Evolutionary conservation across 345 rosid genomes (phyloP).

Genomic region (Erucastrum elatum): DNA sequence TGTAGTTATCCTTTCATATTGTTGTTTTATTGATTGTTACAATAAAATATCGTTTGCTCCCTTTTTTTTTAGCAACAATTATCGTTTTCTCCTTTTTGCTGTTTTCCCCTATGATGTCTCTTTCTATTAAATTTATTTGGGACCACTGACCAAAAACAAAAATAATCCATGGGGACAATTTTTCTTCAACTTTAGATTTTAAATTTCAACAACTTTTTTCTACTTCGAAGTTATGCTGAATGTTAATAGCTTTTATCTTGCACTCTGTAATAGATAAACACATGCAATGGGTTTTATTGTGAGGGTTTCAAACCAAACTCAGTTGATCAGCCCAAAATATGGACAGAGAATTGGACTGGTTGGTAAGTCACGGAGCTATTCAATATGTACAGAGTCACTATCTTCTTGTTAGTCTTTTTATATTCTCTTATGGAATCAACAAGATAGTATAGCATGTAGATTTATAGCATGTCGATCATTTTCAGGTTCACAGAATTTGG

Average conservation of each 20-base stretch:
- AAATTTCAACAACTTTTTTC: background rate
- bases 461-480: background rate
- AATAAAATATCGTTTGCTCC: background rate
- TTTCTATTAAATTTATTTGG: constrained; percentile 18
- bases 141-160: constrained; percentile 17
- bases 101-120: background rate
- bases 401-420: background rate
- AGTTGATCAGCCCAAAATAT: constrained; percentile 73
- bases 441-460: background rate
- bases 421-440: background rate
- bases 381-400: background rate
- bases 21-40: background rate
- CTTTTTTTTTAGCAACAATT: no score
- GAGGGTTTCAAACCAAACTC: constrained; percentile 70
- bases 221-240: background rate
- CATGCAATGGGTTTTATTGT: constrained; percentile 92
- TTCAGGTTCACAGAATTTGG: constrained; percentile 77
- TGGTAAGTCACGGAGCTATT: constrained; percentile 55
- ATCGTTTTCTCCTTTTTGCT: background rate
- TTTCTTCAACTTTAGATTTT: background rate
- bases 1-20: background rate
- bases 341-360: constrained; percentile 96
- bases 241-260: background rate
- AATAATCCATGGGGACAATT: background rate
- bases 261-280: constrained; percentile 50